phyloP scores from a whole-genome alignment of 306 rosid genomes.

The Glycine soja region DNA sequence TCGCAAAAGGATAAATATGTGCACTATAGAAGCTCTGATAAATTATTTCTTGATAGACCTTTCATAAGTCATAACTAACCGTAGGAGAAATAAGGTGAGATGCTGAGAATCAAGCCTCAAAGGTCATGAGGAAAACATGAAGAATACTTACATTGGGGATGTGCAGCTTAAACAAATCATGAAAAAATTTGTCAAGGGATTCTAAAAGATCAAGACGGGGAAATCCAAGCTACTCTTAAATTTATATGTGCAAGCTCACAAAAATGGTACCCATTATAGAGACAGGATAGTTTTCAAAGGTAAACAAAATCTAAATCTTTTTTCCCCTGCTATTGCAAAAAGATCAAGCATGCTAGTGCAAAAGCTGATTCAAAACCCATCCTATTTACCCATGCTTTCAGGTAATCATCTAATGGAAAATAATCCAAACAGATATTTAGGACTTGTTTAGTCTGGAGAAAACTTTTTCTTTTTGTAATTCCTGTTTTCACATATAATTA shows the following conservation, averaged over 20 bases:
- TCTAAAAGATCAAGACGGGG: conserved; percentile 2
- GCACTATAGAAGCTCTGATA: conserved; percentile 27
- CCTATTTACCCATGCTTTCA: neutral
- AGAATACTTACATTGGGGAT: neutral
- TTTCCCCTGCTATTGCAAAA: no score
- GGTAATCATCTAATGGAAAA: neutral
- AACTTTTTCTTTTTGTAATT: neutral
- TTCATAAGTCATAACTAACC: neutral
- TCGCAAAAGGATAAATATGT: conserved; percentile 23
- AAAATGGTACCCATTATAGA: neutral
- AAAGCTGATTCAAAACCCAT: neutral
- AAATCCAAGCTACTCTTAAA: conserved; percentile 11
- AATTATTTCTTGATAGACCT: neutral
- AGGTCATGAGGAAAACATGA: neutral
- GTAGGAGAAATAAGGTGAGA: neutral
- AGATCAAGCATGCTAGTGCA: neutral
- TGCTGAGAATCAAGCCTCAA: neutral
- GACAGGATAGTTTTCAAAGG: neutral
- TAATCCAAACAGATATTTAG: neutral
- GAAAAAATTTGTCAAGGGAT: neutral
- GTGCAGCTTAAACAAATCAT: neutral
- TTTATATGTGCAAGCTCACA: neutral
- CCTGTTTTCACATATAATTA: neutral
- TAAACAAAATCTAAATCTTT: no score
- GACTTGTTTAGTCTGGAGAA: neutral